Percentiles rank a stretch among this genome's conserved stretches.
Conservation (phyloP, 176 grass and related monocot species). For the Oryza glaberrima region DNA sequence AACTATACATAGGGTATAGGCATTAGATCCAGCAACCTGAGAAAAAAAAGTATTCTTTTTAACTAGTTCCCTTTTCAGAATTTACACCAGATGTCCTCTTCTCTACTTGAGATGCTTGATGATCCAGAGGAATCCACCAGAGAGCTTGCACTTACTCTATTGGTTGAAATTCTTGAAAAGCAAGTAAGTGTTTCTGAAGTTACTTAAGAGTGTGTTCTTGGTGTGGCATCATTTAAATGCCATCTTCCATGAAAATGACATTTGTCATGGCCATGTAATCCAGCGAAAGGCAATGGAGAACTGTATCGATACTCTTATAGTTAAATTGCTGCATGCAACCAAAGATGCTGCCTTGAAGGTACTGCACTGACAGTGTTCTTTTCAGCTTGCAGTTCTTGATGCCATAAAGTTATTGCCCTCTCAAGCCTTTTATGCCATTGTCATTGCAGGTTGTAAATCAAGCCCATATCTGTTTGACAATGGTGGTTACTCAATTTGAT, state of each 20-base stretch:
- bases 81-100: constrained; percentile 71
- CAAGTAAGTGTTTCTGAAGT: constrained; percentile 48
- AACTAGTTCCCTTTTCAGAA: constrained; percentile 46
- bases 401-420: constrained; percentile 22
- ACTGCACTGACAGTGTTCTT: constrained; percentile 3
- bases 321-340: constrained; percentile 77
- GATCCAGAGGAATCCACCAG: constrained; percentile 63
- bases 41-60: not conserved
- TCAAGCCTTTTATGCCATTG: constrained; percentile 34
- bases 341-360: constrained; percentile 86
- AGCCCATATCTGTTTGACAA: constrained; percentile 82
- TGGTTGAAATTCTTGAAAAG: constrained; percentile 79
- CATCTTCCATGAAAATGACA: constrained; percentile 41
- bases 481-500: constrained; percentile 72
- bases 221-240: constrained; percentile 25
- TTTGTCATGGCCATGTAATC: constrained; percentile 33
- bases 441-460: constrained; percentile 82
- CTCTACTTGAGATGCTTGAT: constrained; percentile 81
- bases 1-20: not conserved
- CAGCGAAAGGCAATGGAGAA: constrained; percentile 77
- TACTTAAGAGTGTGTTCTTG: constrained; percentile 31
- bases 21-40: not conserved
- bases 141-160: constrained; percentile 77
- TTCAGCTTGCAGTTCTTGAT: constrained; percentile 21
- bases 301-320: constrained; percentile 67